Evolutionary conservation across 1,284 basidiomycete genomes (phyloP), one percentile per base, ranked within the genome.

Genomic region (Fomitopsis palustris): DNA sequence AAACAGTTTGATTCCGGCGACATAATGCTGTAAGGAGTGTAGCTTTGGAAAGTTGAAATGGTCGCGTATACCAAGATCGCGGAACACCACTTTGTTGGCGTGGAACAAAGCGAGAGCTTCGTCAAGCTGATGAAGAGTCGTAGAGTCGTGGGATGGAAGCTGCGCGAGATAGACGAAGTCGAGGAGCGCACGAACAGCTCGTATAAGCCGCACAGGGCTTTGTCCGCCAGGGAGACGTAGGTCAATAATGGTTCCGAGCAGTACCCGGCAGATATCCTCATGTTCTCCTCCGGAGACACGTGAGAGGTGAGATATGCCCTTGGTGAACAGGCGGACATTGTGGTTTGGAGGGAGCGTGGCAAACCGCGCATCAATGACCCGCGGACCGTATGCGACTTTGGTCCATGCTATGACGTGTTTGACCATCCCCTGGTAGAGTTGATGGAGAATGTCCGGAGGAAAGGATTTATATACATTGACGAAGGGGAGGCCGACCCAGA

Each of bases 281-380:
- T 69, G 68, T 49, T 70, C 69, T 25, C 57, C 53, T 0, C 67
- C 70, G 0, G 70, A 61, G 7, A 67, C 37, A 1, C 54, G 54
- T 6, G 58, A 53, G 17, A 70, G 35, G 1, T 10, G 55, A 0
- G 69, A 65, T 23, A 81, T 77, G 0, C 79, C 79, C 14, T 77
- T 77, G 10, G 64, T 59, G 56, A 81, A 81, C 0, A 70, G 55
- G 0, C 71, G 66, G 17, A 77, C 66, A 43, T 75, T 65, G 58
- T 76, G 74, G 62, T 78, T 77, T 0, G 56, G 61, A 0, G 73
- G 74, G 2, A 77, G 55, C 1, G 68, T 58, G 0, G 64, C 63
- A 45, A 70, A 74, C 0, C 71, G 63, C 0, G 70, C 70, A 65
- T 78, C 74, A 16, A 78, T 70, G 55, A 78, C 72, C 1, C 64